Conservation (phyloP, 169 alveolate genomes). For the Cryptosporidium ubiquitum region DNA sequence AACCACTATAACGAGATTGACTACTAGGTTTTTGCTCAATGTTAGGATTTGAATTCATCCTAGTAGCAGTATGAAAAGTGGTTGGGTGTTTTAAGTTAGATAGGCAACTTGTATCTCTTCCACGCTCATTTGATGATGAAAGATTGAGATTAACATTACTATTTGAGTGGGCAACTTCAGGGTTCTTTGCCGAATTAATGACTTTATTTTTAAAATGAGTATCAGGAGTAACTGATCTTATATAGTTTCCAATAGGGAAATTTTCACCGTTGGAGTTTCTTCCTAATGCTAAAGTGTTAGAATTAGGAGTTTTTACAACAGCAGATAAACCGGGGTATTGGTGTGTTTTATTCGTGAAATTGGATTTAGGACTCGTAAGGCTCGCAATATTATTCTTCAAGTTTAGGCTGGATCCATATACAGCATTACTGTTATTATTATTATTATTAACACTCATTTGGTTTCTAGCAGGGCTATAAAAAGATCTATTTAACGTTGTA, state of each 20-base stretch:
- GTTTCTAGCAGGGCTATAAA: neutral
- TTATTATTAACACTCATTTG: neutral
- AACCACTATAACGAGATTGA: neutral
- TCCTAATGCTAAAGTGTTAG: neutral
- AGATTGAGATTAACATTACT: neutral
- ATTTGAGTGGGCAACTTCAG: neutral
- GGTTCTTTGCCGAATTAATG: neutral
- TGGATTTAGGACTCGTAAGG: neutral
- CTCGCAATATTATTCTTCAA: neutral
- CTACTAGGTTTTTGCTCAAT: neutral
- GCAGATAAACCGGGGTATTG: neutral
- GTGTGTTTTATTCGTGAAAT: neutral
- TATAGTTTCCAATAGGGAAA: neutral
- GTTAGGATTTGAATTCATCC: constrained; percentile 40
- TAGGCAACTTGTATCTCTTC: constrained; percentile 37
- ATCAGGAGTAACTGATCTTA: constrained; percentile 11
- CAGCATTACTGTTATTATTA: neutral
- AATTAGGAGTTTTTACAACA: neutral
- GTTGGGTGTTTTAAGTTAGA: neutral
- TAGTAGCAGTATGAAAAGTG: neutral
- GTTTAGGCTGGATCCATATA: neutral
- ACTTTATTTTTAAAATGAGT: neutral
- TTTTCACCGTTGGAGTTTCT: neutral
- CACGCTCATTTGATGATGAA: constrained; percentile 9
- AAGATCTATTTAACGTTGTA: neutral